These are phyloP conservation scores for Amanita brunnescens DNA, from an alignment of 768 basidiomycete species.

Conservation along the genomic window DNA sequence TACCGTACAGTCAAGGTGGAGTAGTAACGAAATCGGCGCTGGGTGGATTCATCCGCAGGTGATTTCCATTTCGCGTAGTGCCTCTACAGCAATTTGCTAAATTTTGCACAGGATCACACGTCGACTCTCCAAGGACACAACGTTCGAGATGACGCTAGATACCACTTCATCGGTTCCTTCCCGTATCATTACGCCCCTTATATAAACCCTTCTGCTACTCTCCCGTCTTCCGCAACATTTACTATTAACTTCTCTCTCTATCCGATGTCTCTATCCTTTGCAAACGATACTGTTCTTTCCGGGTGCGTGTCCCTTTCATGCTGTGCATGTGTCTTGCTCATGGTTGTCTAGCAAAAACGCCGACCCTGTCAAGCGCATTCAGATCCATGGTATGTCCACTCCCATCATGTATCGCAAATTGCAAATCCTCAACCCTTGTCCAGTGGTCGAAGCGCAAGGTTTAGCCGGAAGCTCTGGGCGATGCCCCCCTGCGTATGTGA, in stretches of 20 bases:
- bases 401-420: not conserved
- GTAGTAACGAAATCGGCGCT: not conserved
- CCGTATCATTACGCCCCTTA: not conserved
- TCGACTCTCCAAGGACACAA: no score
- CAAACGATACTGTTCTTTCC: not conserved
- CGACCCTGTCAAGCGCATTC: slow-evolving; percentile 1
- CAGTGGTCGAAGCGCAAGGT: slow-evolving; percentile 4
- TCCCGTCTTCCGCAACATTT: not conserved
- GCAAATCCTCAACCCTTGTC: not conserved
- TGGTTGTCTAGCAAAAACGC: not conserved
- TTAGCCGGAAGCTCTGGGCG: not conserved
- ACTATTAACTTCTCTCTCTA: not conserved
- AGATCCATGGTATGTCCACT: slow-evolving; percentile 4
- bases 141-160: no score
- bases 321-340: not conserved
- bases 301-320: not conserved
- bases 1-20: not conserved
- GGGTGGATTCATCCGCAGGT: not conserved
- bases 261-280: slow-evolving; percentile 1
- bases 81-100: slow-evolving; percentile 5
- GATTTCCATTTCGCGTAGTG: not conserved
- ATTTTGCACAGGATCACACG: slow-evolving; percentile 1
- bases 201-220: not conserved
- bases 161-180: no score
- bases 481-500: slow-evolving; percentile 5